phyloP scores from a whole-genome alignment of 306 rosid genomes.

The Phaseolus lunatus region DNA sequence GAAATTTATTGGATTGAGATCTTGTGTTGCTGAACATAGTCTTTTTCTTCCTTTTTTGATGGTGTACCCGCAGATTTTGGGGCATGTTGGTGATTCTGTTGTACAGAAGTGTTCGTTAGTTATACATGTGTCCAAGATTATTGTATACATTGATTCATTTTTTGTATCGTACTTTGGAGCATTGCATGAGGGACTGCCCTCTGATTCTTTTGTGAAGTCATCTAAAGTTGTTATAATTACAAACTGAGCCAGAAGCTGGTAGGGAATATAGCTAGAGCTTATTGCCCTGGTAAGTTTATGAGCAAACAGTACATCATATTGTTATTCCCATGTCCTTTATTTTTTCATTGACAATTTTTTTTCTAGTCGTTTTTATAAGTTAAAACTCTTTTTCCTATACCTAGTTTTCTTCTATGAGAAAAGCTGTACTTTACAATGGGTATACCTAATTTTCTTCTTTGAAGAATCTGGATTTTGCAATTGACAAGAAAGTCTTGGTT shows the following conservation, averaged over 20 bases:
- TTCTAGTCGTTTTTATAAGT: background rate
- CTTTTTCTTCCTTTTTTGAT: conserved; percentile 50
- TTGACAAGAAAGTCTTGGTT: background rate
- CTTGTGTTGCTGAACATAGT: conserved; percentile 38
- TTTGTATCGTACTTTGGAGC: conserved; percentile 61
- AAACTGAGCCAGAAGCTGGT: conserved; percentile 73
- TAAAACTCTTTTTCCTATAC: background rate
- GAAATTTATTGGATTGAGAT: conserved; percentile 37
- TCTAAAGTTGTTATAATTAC: conserved; percentile 66
- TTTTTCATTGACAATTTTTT: background rate
- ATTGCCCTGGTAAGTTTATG: conserved; percentile 76
- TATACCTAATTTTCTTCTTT: background rate
- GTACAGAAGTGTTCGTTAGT: conserved; percentile 54
- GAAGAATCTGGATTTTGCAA: background rate
- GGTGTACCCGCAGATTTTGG: conserved; percentile 69
- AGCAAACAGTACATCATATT: conserved; percentile 35
- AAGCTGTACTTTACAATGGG: background rate
- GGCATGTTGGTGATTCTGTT: conserved; percentile 61
- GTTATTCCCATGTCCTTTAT: conserved; percentile 24
- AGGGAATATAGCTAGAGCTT: conserved; percentile 69
- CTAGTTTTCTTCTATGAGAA: background rate
- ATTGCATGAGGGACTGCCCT: conserved; percentile 63
- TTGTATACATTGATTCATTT: conserved; percentile 53
- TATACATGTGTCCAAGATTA: conserved; percentile 60
- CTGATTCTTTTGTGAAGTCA: conserved; percentile 72